These are phyloP conservation scores for Colletotrichum euphorbiae DNA, from an alignment of 2,329 filamentous ascomycete species.

Conservation along the genomic window DNA sequence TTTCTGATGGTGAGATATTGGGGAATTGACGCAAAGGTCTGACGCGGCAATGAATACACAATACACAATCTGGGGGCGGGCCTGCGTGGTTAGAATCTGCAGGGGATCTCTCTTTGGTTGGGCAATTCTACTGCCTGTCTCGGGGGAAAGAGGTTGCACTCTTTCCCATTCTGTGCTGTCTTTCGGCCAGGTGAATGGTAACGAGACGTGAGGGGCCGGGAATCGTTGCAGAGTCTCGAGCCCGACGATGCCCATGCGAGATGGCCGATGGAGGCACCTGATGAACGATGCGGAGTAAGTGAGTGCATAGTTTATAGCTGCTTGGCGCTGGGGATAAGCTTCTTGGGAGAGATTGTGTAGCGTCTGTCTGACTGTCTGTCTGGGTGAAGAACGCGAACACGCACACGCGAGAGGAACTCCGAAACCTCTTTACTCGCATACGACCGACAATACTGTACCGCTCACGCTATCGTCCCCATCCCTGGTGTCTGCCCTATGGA, in stretches of 20 bases:
- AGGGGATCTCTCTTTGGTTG: constrained; percentile 31
- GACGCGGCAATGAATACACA: background rate
- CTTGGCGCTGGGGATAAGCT: constrained; percentile 20
- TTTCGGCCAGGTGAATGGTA: background rate
- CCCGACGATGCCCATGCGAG: constrained; percentile 28
- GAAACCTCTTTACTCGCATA: constrained; percentile 1
- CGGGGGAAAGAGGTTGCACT: background rate
- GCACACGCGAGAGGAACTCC: background rate
- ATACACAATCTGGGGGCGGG: constrained; percentile 1
- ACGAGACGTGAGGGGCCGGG: background rate
- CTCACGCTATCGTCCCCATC: background rate
- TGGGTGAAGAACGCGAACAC: constrained; percentile 19
- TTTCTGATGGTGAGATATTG: constrained; percentile 17
- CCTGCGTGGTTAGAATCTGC: constrained; percentile 28
- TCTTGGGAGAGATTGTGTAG: background rate
- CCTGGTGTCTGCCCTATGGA: constrained; percentile 22
- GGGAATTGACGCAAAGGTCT: constrained; percentile 11
- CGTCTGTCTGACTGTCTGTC: background rate
- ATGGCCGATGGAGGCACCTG: constrained; percentile 26
- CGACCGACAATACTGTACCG: too few species aligned
- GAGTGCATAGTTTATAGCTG: constrained; percentile 18
- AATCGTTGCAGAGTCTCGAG: too few species aligned
- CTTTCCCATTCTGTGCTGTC: background rate
- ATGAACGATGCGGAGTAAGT: too few species aligned
- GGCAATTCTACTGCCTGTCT: background rate